These are phyloP conservation scores for Fusarium sp. DNA, from an alignment of 2,329 filamentous ascomycete species.

Conservation along the genomic window DNA sequence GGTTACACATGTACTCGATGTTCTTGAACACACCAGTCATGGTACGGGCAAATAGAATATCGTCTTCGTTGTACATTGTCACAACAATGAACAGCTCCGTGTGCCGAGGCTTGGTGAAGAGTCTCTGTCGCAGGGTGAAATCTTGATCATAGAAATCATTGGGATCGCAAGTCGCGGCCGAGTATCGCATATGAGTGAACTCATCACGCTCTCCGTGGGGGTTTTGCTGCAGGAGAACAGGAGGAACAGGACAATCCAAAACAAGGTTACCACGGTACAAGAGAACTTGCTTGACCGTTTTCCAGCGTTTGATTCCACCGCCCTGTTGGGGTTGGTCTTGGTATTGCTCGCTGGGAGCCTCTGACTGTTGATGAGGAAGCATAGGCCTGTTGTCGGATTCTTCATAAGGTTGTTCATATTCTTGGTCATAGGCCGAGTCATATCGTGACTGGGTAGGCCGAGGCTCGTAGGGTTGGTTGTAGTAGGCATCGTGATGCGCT, in stretches of 20 bases:
- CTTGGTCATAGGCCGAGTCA: conserved; percentile 75
- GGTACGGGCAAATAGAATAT: conserved; percentile 93
- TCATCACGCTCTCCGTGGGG: conserved; percentile 94
- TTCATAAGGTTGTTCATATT: conserved; percentile 76
- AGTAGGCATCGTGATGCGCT: conserved; percentile 65
- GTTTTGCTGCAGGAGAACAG: conserved; percentile 86
- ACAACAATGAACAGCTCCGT: conserved; percentile 97
- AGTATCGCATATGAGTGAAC: conserved; percentile 92
- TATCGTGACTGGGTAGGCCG: conserved; percentile 68
- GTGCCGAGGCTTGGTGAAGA: conserved; percentile 92
- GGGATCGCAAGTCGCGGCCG: conserved; percentile 94
- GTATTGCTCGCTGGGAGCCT: conserved; percentile 59
- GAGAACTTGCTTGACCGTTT: conserved; percentile 98
- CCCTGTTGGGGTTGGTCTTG: conserved; percentile 61
- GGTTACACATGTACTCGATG: conserved; percentile 96
- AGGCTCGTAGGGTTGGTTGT: conserved; percentile 34
- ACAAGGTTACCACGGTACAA: conserved; percentile 97
- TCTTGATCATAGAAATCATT: conserved; percentile 88
- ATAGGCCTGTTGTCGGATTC: conserved; percentile 83
- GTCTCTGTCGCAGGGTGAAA: conserved; percentile 89
- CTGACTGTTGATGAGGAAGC: conserved; percentile 71
- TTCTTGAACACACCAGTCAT: conserved; percentile 99
- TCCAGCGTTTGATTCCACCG: conserved; percentile 82
- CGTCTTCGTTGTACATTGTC: conserved; percentile 99
- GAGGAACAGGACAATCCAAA: conserved; percentile 94